Evolutionary conservation across 805 yeast species (phyloP), one percentile per base, ranked within the genome.

Genomic region (Lipomyces spencermartinsiae): DNA sequence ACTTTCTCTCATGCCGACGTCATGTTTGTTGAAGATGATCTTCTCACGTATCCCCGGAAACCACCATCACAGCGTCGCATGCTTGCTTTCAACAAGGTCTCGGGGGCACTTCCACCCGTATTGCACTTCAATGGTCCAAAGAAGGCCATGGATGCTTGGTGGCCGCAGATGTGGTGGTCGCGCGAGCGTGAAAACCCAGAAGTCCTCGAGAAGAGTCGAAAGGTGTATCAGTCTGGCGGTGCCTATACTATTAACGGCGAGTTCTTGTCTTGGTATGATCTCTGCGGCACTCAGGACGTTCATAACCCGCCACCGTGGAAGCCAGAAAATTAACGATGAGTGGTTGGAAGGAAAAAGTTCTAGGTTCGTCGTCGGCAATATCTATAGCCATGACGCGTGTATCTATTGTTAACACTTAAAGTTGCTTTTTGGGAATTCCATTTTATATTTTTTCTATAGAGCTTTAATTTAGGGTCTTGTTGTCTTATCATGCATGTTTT

Each of bases 81-180:
- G 53, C 58, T 46, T 25, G 73, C 73, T 7, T 70, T 63, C 68
- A 70, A 70, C 61, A 65, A 64, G 35, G 49, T 70, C 64, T 67
- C 72, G 10, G 66, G 65, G 59, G 53, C 65, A 4, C 43, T 70
- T 6, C 69, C 71, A 10, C 59, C 73, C 4, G 46, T 70, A 16
- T 57, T 70, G 29, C 73, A 70, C 60, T 70, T 70, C 64, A 70
- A 70, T 55, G 73, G 73, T 12, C 72, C 71, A 14, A 70, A 70
- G 53, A 67, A 65, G 56, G 66, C 66, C 39, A 70, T 70, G 73
- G 72, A 69, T 58, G 54, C 37, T 12, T 70, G 71, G 71, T 70
- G 73, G 73, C 67, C 71, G 8, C 60, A 65, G 57, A 66, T 70
- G 71, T 70, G 73, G 73, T 70, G 71, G 69, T 68, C 53, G 22